Evolutionary conservation across 2,329 filamentous ascomycete species (phyloP).

Genomic region (Alternaria angustiovoidea): DNA sequence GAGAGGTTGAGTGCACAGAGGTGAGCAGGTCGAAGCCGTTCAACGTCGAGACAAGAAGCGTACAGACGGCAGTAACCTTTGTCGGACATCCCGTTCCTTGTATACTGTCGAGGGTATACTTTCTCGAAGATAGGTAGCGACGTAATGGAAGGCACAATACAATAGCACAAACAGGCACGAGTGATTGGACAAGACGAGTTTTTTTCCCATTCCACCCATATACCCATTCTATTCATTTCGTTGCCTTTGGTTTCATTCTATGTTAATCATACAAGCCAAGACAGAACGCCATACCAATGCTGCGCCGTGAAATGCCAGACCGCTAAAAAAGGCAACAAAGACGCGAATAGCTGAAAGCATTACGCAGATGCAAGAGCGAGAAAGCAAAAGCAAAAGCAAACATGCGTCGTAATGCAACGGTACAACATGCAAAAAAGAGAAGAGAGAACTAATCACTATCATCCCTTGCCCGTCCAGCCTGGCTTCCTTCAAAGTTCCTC

Average conservation of each 20-base stretch:
- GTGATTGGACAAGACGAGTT: neutral
- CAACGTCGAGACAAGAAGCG: neutral
- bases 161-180: neutral
- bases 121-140: neutral
- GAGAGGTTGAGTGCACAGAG: neutral
- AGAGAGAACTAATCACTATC: neutral
- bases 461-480: slow-evolving; percentile 2
- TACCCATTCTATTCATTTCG: neutral
- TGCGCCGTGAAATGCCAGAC: slow-evolving; percentile 5
- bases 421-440: slow-evolving; percentile 4
- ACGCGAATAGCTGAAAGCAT: neutral
- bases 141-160: neutral
- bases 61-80: neutral
- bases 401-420: neutral
- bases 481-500: slow-evolving; percentile 36
- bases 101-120: neutral
- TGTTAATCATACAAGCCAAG: slow-evolving; percentile 5
- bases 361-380: slow-evolving; percentile 3
- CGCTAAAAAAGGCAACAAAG: slow-evolving; percentile 4
- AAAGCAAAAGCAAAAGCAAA: slow-evolving; percentile 1
- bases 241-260: slow-evolving; percentile 6
- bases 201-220: neutral
- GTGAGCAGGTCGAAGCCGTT: neutral
- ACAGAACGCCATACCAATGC: slow-evolving; percentile 13
- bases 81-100: neutral